These are phyloP conservation scores for Collybiopsis luxurians DNA, from an alignment of 768 basidiomycete species.

Conservation along the genomic window DNA sequence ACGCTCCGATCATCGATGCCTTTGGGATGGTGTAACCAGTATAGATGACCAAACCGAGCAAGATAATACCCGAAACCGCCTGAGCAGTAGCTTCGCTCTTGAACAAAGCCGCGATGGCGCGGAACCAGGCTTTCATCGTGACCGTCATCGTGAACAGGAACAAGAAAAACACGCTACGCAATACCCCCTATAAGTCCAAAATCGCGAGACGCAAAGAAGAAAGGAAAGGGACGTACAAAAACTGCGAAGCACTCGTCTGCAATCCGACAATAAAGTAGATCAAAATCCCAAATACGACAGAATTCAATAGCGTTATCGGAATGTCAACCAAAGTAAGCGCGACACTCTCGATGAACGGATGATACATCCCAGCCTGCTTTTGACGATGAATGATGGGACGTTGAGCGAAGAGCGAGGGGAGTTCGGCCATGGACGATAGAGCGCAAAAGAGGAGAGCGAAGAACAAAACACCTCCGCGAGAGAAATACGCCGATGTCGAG, in stretches of 20 bases:
- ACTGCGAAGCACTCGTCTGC: constrained; percentile 53
- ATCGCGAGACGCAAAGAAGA: neutral
- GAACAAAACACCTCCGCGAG: constrained; percentile 77
- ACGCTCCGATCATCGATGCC: constrained; percentile 63
- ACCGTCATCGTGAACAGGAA: constrained; percentile 57
- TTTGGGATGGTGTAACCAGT: constrained; percentile 59
- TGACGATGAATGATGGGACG: constrained; percentile 61
- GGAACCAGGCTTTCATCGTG: constrained; percentile 76
- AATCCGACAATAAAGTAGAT: constrained; percentile 64
- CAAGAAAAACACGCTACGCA: constrained; percentile 52
- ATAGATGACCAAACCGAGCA: constrained; percentile 56
- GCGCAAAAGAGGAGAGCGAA: constrained; percentile 63
- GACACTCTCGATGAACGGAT: constrained; percentile 51
- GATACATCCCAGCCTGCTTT: constrained; percentile 59
- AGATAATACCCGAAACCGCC: constrained; percentile 41
- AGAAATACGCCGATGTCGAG: constrained; percentile 62
- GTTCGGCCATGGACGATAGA: constrained; percentile 61
- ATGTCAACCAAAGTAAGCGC: constrained; percentile 61
- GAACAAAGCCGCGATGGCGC: constrained; percentile 60
- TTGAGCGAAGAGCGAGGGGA: constrained; percentile 52
- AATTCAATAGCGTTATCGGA: constrained; percentile 50
- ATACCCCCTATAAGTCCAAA: neutral
- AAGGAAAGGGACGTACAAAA: constrained; percentile 49
- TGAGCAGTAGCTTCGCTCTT: constrained; percentile 60
- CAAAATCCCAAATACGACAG: constrained; percentile 42